These are phyloP conservation scores for Rusavskia elegans DNA, from an alignment of 495 filamentous ascomycete genomes.

Conservation along the genomic window DNA sequence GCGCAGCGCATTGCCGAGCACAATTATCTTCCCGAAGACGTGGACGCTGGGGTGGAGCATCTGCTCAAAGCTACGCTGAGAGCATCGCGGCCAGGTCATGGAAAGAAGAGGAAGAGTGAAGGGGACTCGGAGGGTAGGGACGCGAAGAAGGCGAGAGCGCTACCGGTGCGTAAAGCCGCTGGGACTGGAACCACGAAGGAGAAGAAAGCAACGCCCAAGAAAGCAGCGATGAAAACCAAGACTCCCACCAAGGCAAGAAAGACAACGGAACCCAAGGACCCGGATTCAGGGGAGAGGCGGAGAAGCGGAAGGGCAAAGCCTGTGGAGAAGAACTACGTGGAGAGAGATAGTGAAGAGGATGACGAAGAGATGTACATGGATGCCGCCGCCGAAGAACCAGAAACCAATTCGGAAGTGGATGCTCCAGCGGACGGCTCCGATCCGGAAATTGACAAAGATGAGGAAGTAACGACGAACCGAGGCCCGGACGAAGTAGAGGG, in stretches of 20 bases:
- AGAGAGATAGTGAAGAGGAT: slow-evolving; percentile 40
- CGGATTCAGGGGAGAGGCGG: slow-evolving; percentile 20
- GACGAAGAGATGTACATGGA: slow-evolving; percentile 36
- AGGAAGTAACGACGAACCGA: background rate
- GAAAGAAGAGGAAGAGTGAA: slow-evolving; percentile 35
- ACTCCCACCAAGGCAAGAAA: slow-evolving; percentile 20
- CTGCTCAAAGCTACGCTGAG: slow-evolving; percentile 35
- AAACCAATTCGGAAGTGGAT: slow-evolving; percentile 7
- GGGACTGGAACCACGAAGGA: slow-evolving; percentile 17
- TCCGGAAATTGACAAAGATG: slow-evolving; percentile 1
- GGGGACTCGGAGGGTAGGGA: slow-evolving; percentile 17
- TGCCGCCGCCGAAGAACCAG: slow-evolving; percentile 15
- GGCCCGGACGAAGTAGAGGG: background rate
- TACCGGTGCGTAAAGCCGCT: slow-evolving; percentile 25
- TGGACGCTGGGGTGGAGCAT: slow-evolving; percentile 62
- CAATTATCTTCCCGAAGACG: slow-evolving; percentile 64
- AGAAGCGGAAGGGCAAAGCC: slow-evolving; percentile 24
- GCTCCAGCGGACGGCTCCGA: slow-evolving; percentile 7
- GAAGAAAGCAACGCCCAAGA: slow-evolving; percentile 31
- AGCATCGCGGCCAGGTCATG: slow-evolving; percentile 16
- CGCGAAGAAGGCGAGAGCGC: slow-evolving; percentile 28
- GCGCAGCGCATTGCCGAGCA: slow-evolving; percentile 74
- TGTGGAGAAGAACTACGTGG: slow-evolving; percentile 33
- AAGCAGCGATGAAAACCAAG: slow-evolving; percentile 14
- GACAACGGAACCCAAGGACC: slow-evolving; percentile 21